Evolutionary conservation across 2,329 filamentous ascomycete genomes (phyloP).

Genomic region (Penicillium capsulatum): DNA sequence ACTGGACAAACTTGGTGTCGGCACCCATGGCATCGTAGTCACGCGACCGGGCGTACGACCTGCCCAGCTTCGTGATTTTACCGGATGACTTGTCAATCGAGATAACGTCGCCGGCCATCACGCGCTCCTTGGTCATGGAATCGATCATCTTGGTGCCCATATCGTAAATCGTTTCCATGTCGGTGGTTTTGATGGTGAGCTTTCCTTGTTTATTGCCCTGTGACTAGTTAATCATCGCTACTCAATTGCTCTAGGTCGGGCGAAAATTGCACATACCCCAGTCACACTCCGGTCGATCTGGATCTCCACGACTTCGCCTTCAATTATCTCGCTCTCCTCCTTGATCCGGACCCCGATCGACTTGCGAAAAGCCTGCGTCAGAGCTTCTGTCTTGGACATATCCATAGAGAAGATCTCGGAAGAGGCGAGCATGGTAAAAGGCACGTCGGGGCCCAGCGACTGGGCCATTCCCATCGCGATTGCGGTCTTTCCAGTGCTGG

Average conservation of each 20-base stretch:
- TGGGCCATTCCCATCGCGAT: conserved; percentile 99
- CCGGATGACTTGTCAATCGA: conserved; percentile 98
- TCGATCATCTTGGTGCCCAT: conserved; percentile 99
- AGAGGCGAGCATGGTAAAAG: conserved; percentile 91
- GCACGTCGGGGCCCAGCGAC: conserved; percentile 86
- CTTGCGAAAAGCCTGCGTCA: conserved; percentile 98
- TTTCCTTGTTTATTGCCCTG: conserved; percentile 95
- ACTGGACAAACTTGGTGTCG: conserved; percentile 97
- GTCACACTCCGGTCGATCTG: conserved; percentile 97
- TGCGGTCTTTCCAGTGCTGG: conserved; percentile 95
- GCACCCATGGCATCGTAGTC: conserved; percentile 99
- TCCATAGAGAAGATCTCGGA: conserved; percentile 98
- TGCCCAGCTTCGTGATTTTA: conserved; percentile 94
- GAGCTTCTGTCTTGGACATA: conserved; percentile 98
- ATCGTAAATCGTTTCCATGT: conserved; percentile 99
- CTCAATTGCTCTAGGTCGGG: no score
- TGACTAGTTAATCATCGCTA: conserved; percentile 11
- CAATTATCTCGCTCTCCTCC: conserved; percentile 98
- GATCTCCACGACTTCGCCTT: conserved; percentile 97
- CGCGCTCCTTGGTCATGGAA: conserved; percentile 97
- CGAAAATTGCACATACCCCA: conserved; percentile 51
- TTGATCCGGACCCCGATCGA: conserved; percentile 98
- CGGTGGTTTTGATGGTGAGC: conserved; percentile 97
- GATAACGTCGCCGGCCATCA: conserved; percentile 97
- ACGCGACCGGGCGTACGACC: conserved; percentile 88